These are phyloP conservation scores for Lipomyces anomalus DNA, from an alignment of 805 yeast species.

Conservation along the genomic window DNA sequence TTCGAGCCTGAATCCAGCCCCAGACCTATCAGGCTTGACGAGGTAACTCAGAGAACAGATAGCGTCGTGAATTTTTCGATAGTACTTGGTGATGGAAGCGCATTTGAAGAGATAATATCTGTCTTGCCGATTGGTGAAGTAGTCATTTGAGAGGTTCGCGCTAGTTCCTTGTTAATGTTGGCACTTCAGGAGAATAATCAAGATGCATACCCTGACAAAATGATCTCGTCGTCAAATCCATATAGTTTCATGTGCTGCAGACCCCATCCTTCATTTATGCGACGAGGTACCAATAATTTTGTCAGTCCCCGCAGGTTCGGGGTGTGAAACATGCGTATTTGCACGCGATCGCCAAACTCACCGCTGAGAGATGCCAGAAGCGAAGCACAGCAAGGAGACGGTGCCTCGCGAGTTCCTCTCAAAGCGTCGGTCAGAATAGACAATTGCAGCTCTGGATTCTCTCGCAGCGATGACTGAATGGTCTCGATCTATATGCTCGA, in stretches of 20 bases:
- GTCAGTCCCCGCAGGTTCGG: conserved; percentile 72
- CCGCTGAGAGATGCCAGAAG: conserved; percentile 61
- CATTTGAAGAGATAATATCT: conserved; percentile 73
- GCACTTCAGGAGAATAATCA: not conserved
- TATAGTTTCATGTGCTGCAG: conserved; percentile 96
- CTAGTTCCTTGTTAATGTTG: not conserved
- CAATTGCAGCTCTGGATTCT: conserved; percentile 59
- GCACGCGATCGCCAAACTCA: conserved; percentile 59
- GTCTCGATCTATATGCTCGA: too few species aligned
- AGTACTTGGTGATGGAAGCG: conserved; percentile 59
- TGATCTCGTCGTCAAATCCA: conserved; percentile 87
- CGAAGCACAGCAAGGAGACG: conserved; percentile 69
- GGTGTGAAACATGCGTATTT: conserved; percentile 80
- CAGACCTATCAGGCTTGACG: conserved; percentile 42
- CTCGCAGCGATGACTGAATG: conserved; percentile 52
- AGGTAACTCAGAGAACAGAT: conserved; percentile 67
- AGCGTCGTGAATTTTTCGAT: conserved; percentile 61
- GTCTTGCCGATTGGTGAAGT: conserved; percentile 92
- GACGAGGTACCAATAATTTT: conserved; percentile 61
- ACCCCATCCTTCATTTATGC: conserved; percentile 87
- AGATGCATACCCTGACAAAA: conserved; percentile 55
- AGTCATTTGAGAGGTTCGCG: conserved; percentile 86
- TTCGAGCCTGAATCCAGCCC: conserved; percentile 48
- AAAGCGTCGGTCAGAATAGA: conserved; percentile 78
- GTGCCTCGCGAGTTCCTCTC: conserved; percentile 90